A percentile compares a stretch with the other conserved stretches of the same genome.
These are phyloP conservation scores for Kondoa malvinella DNA, from an alignment of 768 basidiomycete genomes.

Conservation along the genomic window DNA sequence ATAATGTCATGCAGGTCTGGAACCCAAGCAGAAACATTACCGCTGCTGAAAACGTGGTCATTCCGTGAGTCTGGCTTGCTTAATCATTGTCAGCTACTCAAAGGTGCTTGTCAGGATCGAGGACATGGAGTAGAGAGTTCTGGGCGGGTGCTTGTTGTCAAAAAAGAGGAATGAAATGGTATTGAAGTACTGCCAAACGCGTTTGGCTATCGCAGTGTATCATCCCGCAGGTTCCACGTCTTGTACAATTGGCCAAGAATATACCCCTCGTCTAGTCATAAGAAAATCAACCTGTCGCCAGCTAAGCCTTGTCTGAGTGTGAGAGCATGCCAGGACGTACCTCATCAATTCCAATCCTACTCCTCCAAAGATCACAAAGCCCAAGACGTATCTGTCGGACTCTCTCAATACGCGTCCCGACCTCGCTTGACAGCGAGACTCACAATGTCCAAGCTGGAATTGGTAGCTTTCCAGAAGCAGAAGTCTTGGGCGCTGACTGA, in stretches of 20 bases:
- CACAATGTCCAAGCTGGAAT: neutral
- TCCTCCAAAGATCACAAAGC: neutral
- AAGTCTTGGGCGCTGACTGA: neutral
- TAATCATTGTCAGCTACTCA: neutral
- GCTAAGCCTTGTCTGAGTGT: neutral
- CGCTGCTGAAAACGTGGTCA: constrained; percentile 68
- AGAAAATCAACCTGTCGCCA: neutral
- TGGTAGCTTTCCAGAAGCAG: neutral
- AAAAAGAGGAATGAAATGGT: neutral
- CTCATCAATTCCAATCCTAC: neutral
- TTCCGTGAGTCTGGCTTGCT: neutral
- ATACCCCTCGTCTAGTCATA: neutral
- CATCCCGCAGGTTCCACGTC: neutral
- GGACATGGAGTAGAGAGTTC: neutral
- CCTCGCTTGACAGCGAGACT: too few relatives aligned
- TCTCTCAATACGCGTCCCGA: too few relatives aligned
- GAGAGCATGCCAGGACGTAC: neutral
- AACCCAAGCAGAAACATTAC: constrained; percentile 87
- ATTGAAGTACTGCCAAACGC: too few relatives aligned
- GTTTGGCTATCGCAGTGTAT: too few relatives aligned
- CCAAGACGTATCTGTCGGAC: neutral
- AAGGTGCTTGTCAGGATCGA: neutral
- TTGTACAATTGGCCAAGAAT: neutral
- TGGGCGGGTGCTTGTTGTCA: neutral
- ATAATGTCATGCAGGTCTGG: constrained; percentile 96